Evolutionary conservation across 129 eudicot genomes (phyloP), one percentile per base, ranked within the genome.

Genomic region (Apium graveolens): DNA sequence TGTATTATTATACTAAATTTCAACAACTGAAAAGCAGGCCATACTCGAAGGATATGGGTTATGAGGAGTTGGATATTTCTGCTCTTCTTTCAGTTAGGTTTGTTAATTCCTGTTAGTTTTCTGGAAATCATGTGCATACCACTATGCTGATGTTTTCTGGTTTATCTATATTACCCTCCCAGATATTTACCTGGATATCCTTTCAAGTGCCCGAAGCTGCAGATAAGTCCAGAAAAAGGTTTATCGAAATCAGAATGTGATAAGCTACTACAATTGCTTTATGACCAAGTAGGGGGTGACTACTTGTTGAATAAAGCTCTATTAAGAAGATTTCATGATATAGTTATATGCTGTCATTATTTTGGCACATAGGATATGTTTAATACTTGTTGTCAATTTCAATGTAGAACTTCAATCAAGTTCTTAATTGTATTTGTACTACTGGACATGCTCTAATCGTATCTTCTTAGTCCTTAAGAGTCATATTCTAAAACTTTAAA

Each of bases 101-200:
- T 80, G 84, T 63, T 18, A 32, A 42, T 70, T 66, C 44, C 38
- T 77, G 8, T 69, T 20, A 20, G 9, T 77, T 72, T 32, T 24
- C 60, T 71, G 43, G 21, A 34, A 66, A 39, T 48, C 60, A 24
- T 81, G n/a, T 44, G 27, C 38, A 70, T 57, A 73, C 55, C 76
- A 24, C 72, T 78, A 57, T 77, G 21, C 57, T 37, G 18, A 44
- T 66, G 43, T 57, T 80, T 71, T 80, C 77, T 37, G 62, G n/a
- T 73, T 37, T 74, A 43, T 73, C 74, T 70, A 44, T 85, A 87
- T 76, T 75, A 38, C 68, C 70, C 68, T 78, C 72, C 76, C 83
- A 91, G 99, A 83, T 95, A 84, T 78, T 74, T 92, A 78, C 96
- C 91, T 41, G 99, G 99, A 55, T 96, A 96, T 85, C 99, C 99